A percentile compares a stretch with the other conserved stretches of the same genome.
These are phyloP conservation scores for Lactarius quietus DNA, from an alignment of 768 basidiomycete species.

Conservation along the genomic window DNA sequence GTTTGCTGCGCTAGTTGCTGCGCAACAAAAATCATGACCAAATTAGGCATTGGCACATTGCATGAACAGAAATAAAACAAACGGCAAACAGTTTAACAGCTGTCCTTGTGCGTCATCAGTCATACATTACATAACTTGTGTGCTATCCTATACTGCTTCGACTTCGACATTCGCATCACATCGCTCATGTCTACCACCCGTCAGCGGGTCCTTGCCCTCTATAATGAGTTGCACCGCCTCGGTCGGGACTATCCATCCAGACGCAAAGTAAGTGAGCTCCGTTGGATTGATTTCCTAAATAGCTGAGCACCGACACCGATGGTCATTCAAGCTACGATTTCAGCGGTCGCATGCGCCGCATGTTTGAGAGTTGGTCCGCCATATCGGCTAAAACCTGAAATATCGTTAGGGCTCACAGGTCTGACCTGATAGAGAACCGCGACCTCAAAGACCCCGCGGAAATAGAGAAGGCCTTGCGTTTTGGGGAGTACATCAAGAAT, in stretches of 20 bases:
- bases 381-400: background rate
- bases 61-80: too few species aligned
- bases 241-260: slow-evolving; percentile 82
- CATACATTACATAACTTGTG: background rate
- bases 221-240: slow-evolving; percentile 79
- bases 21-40: too few species aligned
- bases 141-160: background rate
- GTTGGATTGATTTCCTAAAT: background rate
- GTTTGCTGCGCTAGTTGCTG: too few species aligned
- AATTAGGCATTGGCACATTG: too few species aligned
- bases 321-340: slow-evolving; percentile 66
- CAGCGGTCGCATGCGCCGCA: slow-evolving; percentile 60
- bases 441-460: slow-evolving; percentile 61
- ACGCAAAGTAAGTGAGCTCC: slow-evolving; percentile 58
- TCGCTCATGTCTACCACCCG: slow-evolving; percentile 40
- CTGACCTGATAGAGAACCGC: slow-evolving; percentile 54
- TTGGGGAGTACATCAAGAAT: slow-evolving; percentile 84
- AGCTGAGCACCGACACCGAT: slow-evolving; percentile 1
- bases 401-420: background rate
- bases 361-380: slow-evolving; percentile 67
- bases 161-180: background rate
- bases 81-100: too few species aligned
- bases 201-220: slow-evolving; percentile 63
- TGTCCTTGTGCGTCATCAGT: too few species aligned
- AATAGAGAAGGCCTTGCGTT: slow-evolving; percentile 68